Evolutionary conservation across 176 grass and related monocot species (phyloP).

Genomic region (Tillandsia leiboldiana): DNA sequence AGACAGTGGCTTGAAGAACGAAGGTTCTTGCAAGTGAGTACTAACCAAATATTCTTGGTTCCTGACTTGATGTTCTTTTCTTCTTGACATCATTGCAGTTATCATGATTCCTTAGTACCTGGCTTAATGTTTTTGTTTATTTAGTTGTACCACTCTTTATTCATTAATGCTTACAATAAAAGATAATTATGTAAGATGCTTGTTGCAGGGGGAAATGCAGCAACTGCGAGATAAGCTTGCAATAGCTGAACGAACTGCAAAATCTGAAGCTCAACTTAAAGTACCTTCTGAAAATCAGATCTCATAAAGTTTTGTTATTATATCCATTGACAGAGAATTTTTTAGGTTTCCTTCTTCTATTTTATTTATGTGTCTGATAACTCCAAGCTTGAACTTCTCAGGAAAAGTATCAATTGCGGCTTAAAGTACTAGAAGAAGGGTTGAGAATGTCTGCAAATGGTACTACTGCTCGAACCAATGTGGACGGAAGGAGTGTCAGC

Average conservation of each 20-base stretch:
- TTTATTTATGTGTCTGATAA: not conserved
- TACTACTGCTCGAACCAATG: constrained; percentile 21
- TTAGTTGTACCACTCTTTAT: constrained; percentile 5
- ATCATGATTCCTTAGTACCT: no score
- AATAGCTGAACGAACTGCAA: constrained; percentile 71
- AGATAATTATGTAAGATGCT: not conserved
- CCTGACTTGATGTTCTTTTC: not conserved
- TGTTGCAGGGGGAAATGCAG: constrained; percentile 86
- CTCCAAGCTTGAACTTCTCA: constrained; percentile 24
- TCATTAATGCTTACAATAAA: not conserved
- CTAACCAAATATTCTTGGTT: not conserved
- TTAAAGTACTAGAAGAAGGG: constrained; percentile 94
- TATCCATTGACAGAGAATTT: not conserved
- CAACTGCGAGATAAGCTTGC: constrained; percentile 92
- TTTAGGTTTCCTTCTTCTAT: not conserved
- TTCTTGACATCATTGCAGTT: no score
- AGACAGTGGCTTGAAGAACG: constrained; percentile 96
- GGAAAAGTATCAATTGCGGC: constrained; percentile 82
- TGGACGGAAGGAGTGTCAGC: constrained; percentile 16
- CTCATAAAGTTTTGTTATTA: constrained; percentile 9
- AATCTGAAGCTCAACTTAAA: constrained; percentile 92
- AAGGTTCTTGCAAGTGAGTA: constrained; percentile 74
- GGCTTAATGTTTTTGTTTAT: constrained; percentile 16
- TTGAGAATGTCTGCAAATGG: constrained; percentile 73
- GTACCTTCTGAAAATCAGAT: constrained; percentile 21